A percentile compares a stretch with the other conserved stretches of the same genome.
Evolutionary conservation across 495 filamentous ascomycete genomes (phyloP).

Genomic region (Mycothermus thermophilus): DNA sequence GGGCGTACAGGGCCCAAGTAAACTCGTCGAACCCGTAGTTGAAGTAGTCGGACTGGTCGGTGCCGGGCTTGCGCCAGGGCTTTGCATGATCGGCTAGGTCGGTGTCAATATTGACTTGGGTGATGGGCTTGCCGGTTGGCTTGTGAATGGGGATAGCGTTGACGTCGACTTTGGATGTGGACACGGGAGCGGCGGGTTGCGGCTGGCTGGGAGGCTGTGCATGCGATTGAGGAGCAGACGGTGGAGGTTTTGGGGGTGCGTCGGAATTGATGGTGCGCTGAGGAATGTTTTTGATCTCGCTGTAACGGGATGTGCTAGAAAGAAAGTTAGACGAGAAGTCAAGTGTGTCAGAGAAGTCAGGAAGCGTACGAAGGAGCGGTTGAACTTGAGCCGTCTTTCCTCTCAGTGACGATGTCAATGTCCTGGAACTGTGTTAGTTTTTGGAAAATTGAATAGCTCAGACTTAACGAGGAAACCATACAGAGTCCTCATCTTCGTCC

Average conservation of each 20-base stretch:
- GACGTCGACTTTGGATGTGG: constrained; percentile 71
- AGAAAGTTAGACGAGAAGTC: no score
- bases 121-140: constrained; percentile 60
- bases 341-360: no score
- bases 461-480: constrained; percentile 9
- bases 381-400: constrained; percentile 60
- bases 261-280: constrained; percentile 46
- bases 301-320: constrained; percentile 38
- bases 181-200: constrained; percentile 33
- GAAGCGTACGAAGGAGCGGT: constrained; percentile 53
- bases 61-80: constrained; percentile 91
- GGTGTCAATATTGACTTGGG: constrained; percentile 67
- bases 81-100: constrained; percentile 77
- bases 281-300: constrained; percentile 53
- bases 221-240: background rate
- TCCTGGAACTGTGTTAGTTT: constrained; percentile 53
- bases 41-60: constrained; percentile 93
- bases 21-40: constrained; percentile 99
- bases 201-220: no score
- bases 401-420: constrained; percentile 87
- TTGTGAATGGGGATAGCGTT: constrained; percentile 70
- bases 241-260: background rate
- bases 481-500: constrained; percentile 51
- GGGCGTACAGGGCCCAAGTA: constrained; percentile 89
- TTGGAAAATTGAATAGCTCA: no score